A percentile compares a stretch with the other conserved stretches of the same genome.
Evolutionary conservation across 2,329 filamentous ascomycete species (phyloP).

Genomic region (Colletotrichum trifolii): DNA sequence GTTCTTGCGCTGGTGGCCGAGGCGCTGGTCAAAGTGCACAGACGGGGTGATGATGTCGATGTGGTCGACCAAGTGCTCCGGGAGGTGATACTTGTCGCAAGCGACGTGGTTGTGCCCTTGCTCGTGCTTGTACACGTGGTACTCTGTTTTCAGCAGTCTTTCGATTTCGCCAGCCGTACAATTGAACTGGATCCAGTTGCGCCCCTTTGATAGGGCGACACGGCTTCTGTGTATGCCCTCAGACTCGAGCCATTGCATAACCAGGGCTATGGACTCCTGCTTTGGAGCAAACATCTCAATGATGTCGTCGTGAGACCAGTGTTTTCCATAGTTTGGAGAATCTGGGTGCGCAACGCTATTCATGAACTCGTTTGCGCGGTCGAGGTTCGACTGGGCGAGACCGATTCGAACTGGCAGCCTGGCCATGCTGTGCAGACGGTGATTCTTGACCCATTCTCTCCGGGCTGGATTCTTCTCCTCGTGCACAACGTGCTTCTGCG

Average conservation of each 20-base stretch:
- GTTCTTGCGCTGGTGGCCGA: constrained; percentile 41
- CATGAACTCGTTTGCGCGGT: constrained; percentile 37
- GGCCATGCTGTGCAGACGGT: constrained; percentile 28
- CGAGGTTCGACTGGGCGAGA: constrained; percentile 37
- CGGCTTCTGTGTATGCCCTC: constrained; percentile 61
- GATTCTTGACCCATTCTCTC: constrained; percentile 36
- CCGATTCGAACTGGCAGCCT: constrained; percentile 37
- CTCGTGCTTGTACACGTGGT: constrained; percentile 60
- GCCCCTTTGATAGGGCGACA: constrained; percentile 60
- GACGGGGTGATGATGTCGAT: constrained; percentile 56
- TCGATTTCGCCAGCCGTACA: constrained; percentile 65
- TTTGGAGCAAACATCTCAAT: constrained; percentile 55
- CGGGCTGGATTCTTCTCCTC: constrained; percentile 36
- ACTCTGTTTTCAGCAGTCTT: constrained; percentile 62
- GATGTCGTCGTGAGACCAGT: constrained; percentile 57
- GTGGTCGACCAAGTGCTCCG: constrained; percentile 48
- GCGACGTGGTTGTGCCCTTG: constrained; percentile 50
- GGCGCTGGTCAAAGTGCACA: constrained; percentile 50
- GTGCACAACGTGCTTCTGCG: constrained; percentile 36
- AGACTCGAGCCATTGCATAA: constrained; percentile 64
- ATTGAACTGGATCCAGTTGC: constrained; percentile 66
- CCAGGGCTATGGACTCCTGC: constrained; percentile 58
- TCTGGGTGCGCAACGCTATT: constrained; percentile 47
- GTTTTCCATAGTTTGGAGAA: constrained; percentile 57
- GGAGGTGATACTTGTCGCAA: constrained; percentile 55